These are phyloP conservation scores for Tuber microsphaerosporum DNA, from an alignment of 495 filamentous ascomycete genomes.

Conservation along the genomic window DNA sequence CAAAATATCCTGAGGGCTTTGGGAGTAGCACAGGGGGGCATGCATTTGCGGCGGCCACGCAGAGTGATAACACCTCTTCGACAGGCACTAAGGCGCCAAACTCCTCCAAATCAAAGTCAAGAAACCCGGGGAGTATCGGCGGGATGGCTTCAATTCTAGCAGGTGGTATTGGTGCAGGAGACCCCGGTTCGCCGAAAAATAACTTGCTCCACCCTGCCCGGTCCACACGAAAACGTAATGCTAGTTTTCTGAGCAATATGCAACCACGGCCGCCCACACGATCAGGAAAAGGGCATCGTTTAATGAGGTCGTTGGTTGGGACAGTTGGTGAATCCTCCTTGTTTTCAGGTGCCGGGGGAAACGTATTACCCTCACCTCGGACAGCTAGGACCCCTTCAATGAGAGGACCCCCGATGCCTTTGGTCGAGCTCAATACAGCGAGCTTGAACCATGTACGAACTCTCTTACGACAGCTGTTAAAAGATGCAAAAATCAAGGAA, in stretches of 20 bases:
- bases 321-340: conserved; percentile 29
- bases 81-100: conserved; percentile 35
- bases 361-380: conserved; percentile 32
- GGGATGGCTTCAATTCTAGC: conserved; percentile 33
- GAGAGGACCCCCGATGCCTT: conserved; percentile 64
- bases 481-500: conserved; percentile 67
- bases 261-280: conserved; percentile 38
- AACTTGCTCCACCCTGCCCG: conserved; percentile 25
- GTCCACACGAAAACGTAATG: conserved; percentile 32
- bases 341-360: conserved; percentile 28
- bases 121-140: conserved; percentile 38
- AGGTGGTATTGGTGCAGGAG: conserved; percentile 25
- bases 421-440: conserved; percentile 73
- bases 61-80: conserved; percentile 20
- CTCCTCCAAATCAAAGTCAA: conserved; percentile 33
- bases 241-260: conserved; percentile 35
- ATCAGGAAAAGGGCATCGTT: conserved; percentile 33
- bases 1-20: conserved; percentile 32
- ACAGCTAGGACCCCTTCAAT: conserved; percentile 70
- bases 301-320: conserved; percentile 39
- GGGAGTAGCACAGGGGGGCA: conserved; percentile 13
- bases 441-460: conserved; percentile 82
- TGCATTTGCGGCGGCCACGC: conserved; percentile 2
- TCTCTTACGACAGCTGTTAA: conserved; percentile 72
- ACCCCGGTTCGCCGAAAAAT: conserved; percentile 23